Evolutionary conservation across 768 basidiomycete genomes (phyloP), one percentile per base, ranked within the genome.

Genomic region (Lactarius deliciosus): DNA sequence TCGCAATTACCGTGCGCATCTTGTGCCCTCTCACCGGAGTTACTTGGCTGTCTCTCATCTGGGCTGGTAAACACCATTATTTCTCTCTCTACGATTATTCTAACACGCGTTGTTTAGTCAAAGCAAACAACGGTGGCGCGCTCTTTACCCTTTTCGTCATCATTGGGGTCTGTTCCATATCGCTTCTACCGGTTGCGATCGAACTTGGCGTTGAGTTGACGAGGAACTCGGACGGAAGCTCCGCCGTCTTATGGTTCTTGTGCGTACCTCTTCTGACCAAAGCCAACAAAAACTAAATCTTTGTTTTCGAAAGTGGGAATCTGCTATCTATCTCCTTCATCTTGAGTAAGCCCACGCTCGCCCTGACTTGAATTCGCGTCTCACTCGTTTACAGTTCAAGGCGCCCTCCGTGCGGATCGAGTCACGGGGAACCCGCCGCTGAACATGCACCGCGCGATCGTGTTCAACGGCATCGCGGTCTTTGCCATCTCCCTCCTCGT

Each of bases 201-300:
- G 92, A 95, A 73, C 83, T 95, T 25, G 88, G 83, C 16, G 89
- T 87, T 45, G 93, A 95, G 74, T 73, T 94, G 25, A 92, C 92
- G 8, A 81, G 90, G 64, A 92, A 91, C 72, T 84, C 91, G 1
- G 90, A 92, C 64, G 86, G 84, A 1, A 92, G 90, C 66, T 82
- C 91, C 0, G 88, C 91, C 0, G 74, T 92, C 32, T 72, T 94
- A 28, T 94, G 92, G 91, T 87, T 86, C 76, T 77, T 79, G 88
- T 91, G 73, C 64, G 87, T 80, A 18, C 20, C 13, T 25, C 11
- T 25, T 25, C 50, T 4, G 36, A 53, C 25, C 11, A 22, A 53
- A 25, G 15, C 13, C 11, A 28, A 5, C 50, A 53, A 53, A 25
- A 13, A 9, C 20, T 11, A 25, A 25, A 25, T 5, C 30, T 38